These are phyloP conservation scores for Rhynchosporium graminicola DNA, from an alignment of 2,329 filamentous ascomycete species.

Conservation along the genomic window DNA sequence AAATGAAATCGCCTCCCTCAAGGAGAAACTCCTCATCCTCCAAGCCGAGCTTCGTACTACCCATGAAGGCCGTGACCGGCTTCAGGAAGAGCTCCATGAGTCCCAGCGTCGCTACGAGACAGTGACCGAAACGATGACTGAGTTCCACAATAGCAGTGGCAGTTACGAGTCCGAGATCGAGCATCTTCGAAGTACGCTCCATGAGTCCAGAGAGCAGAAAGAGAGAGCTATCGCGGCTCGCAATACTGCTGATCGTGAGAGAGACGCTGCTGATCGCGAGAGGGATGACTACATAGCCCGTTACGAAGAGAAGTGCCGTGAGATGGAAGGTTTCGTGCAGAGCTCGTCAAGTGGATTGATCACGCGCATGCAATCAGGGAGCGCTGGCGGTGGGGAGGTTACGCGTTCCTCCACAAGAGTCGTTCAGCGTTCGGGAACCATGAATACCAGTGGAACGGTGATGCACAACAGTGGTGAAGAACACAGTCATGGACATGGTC, in stretches of 20 bases:
- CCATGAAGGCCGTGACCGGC: not conserved
- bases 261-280: not conserved
- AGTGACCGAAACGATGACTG: constrained; percentile 4
- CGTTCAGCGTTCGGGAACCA: not conserved
- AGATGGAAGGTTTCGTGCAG: constrained; percentile 5
- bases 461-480: not conserved
- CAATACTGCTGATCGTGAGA: constrained; percentile 2
- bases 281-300: constrained; percentile 2
- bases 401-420: not conserved
- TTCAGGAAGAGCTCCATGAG: not conserved
- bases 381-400: not conserved
- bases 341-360: not conserved
- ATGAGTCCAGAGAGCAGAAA: not conserved
- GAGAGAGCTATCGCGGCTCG: constrained; percentile 1
- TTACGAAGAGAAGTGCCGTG: constrained; percentile 9
- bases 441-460: not conserved
- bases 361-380: not conserved
- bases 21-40: constrained; percentile 8
- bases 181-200: not conserved
- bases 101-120: not conserved
- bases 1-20: not conserved
- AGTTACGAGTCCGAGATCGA: constrained; percentile 7
- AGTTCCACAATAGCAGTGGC: not conserved
- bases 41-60: constrained; percentile 2
- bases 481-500: not conserved